Evolutionary conservation across 805 yeast species (phyloP).

Genomic region (Wickerhamiella kurtzmanii): DNA sequence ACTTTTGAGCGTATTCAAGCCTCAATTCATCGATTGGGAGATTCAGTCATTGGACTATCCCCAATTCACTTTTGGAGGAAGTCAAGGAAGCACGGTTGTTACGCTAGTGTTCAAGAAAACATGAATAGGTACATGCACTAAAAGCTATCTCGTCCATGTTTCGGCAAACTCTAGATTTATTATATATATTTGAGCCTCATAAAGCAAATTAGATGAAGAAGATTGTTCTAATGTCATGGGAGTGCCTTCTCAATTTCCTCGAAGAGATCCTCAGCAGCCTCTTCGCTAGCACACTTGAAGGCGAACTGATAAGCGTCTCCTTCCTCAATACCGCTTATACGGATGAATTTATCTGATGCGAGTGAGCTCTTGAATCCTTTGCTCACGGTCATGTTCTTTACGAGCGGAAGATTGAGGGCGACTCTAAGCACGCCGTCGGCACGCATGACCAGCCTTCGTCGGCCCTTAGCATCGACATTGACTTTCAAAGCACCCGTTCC

Average conservation of each 20-base stretch:
- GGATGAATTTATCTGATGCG: slow-evolving; percentile 66
- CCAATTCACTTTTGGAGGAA: slow-evolving; percentile 77
- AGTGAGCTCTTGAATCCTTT: slow-evolving; percentile 82
- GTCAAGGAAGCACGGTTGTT: slow-evolving; percentile 75
- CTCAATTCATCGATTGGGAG: slow-evolving; percentile 27
- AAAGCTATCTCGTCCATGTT: not conserved
- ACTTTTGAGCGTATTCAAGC: slow-evolving; percentile 30
- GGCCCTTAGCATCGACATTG: slow-evolving; percentile 31
- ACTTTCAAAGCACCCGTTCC: slow-evolving; percentile 84
- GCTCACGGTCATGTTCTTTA: slow-evolving; percentile 44
- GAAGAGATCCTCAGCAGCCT: slow-evolving; percentile 43
- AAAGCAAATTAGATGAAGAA: not conserved
- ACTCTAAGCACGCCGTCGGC: slow-evolving; percentile 76
- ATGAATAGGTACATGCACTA: too few relatives aligned
- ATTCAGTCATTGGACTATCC: slow-evolving; percentile 59
- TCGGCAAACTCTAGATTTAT: not conserved
- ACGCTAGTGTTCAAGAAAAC: slow-evolving; percentile 52
- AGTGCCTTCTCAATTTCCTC: slow-evolving; percentile 22
- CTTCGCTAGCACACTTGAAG: slow-evolving; percentile 52
- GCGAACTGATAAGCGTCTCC: slow-evolving; percentile 71
- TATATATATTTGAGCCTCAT: not conserved
- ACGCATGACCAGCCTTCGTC: slow-evolving; percentile 72
- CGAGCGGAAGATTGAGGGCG: slow-evolving; percentile 60
- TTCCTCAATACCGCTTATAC: slow-evolving; percentile 56
- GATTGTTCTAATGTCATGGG: not conserved